These are phyloP conservation scores for Actinomucor elegans DNA, from an alignment of 371 early-diverging fungal species.

Conservation along the genomic window DNA sequence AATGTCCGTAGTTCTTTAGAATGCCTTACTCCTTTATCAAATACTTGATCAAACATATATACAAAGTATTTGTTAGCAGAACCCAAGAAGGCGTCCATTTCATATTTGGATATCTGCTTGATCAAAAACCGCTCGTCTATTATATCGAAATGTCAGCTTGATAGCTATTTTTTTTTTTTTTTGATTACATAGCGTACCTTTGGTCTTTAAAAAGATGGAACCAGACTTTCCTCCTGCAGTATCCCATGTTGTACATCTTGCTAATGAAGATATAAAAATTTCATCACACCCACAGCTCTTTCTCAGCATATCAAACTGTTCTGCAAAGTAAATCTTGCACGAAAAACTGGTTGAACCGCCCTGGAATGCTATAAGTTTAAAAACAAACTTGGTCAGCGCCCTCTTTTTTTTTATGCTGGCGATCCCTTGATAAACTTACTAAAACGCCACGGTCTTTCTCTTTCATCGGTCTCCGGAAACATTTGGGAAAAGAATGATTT, in stretches of 20 bases:
- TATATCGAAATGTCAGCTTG: background rate
- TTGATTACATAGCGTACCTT: conserved; percentile 29
- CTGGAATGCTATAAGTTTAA: conserved; percentile 46
- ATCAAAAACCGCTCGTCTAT: conserved; percentile 88
- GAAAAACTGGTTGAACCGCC: conserved; percentile 76
- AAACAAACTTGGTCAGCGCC: too few relatives aligned
- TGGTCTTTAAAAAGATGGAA: conserved; percentile 85
- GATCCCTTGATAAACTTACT: conserved; percentile 5
- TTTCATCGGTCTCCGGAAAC: conserved; percentile 29
- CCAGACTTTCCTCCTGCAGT: conserved; percentile 92
- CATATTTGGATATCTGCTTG: conserved; percentile 86
- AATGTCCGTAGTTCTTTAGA: too few relatives aligned
- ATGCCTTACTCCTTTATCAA: conserved; percentile 67
- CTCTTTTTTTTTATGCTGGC: too few relatives aligned
- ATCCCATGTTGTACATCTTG: conserved; percentile 82
- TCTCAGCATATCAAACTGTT: conserved; percentile 90
- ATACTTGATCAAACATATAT: conserved; percentile 83
- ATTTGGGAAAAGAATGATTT: conserved; percentile 21
- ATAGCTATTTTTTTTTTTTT: background rate
- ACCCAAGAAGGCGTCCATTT: conserved; percentile 85
- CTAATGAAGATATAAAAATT: conserved; percentile 81
- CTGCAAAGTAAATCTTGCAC: conserved; percentile 91
- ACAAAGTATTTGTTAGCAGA: conserved; percentile 93
- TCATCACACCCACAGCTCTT: conserved; percentile 81
- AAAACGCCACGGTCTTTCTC: conserved; percentile 25